phyloP scores from a whole-genome alignment of 108 stramenopile genomes.

The Cyclostephanos invisitatus region DNA sequence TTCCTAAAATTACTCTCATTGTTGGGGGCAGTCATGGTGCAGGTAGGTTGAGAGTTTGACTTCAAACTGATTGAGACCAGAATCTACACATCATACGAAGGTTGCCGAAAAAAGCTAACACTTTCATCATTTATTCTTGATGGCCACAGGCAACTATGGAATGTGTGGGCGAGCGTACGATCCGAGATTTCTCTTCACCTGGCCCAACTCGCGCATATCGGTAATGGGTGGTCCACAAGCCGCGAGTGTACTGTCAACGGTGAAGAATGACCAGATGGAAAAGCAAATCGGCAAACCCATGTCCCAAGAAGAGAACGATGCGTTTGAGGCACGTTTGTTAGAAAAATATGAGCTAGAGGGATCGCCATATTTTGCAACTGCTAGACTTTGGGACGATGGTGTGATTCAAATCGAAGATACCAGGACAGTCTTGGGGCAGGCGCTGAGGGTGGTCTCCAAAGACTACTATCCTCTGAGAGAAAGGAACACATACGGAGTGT shows the following conservation, averaged over 20 bases:
- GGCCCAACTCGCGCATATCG: constrained; percentile 95
- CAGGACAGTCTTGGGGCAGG: constrained; percentile 83
- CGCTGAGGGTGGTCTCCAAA: constrained; percentile 74
- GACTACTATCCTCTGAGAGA: constrained; percentile 28
- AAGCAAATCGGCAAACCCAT: constrained; percentile 58
- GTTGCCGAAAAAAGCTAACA: neutral
- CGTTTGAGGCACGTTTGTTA: constrained; percentile 68
- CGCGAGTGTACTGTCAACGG: constrained; percentile 93
- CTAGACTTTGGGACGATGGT: constrained; percentile 97
- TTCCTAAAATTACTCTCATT: constrained; percentile 96
- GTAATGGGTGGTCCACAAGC: constrained; percentile 99
- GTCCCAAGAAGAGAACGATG: constrained; percentile 71
- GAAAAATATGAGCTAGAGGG: constrained; percentile 83
- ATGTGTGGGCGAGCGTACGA: constrained; percentile 97
- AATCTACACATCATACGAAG: neutral
- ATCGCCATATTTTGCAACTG: constrained; percentile 90
- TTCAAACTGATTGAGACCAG: neutral
- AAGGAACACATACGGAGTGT: constrained; percentile 50
- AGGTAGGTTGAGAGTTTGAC: constrained; percentile 9
- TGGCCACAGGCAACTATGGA: constrained; percentile 83
- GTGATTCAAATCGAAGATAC: constrained; percentile 95
- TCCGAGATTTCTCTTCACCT: constrained; percentile 96
- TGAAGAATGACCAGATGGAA: constrained; percentile 84
- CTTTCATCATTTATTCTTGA: neutral
- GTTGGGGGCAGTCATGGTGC: constrained; percentile 90